Percentiles rank a stretch among this genome's conserved stretches.
phyloP scores from a whole-genome alignment of 148 eudicot genomes.

The Amaranthus cruentus region DNA sequence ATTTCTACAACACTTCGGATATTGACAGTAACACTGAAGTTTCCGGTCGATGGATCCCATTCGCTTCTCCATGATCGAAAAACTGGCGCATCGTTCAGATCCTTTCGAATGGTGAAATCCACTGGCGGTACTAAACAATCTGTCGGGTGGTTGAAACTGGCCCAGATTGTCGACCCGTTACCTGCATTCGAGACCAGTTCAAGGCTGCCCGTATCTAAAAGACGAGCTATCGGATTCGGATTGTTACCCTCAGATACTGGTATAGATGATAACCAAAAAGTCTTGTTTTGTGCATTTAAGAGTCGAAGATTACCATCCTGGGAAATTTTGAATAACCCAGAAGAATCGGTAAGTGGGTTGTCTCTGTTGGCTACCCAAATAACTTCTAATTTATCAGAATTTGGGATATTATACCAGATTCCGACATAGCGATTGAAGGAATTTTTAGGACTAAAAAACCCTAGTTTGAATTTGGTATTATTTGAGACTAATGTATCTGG shows the following conservation, averaged over 20 bases:
- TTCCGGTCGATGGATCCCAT: conserved; percentile 24
- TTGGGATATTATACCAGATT: conserved; percentile 25
- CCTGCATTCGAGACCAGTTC: conserved; percentile 10
- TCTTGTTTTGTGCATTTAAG: conserved; percentile 21
- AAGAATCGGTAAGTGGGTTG: conserved; percentile 20
- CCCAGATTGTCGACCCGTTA: conserved; percentile 39
- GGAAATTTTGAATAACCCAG: conserved; percentile 17
- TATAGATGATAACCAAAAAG: conserved; percentile 43
- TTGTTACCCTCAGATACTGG: not conserved
- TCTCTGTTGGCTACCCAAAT: conserved; percentile 35
- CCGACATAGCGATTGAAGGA: conserved; percentile 23
- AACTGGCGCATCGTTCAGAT: not conserved
- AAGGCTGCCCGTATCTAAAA: conserved; percentile 56
- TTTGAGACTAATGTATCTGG: conserved; percentile 22
- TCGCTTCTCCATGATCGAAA: conserved; percentile 23
- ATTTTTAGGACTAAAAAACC: conserved; percentile 25
- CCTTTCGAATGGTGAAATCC: not conserved
- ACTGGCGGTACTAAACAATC: conserved; percentile 40
- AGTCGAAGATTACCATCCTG: conserved; percentile 30
- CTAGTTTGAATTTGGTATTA: conserved; percentile 17
- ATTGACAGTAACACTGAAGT: not conserved
- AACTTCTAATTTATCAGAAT: conserved; percentile 12
- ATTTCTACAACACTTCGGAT: not conserved
- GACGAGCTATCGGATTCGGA: conserved; percentile 27
- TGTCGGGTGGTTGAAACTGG: conserved; percentile 60